Evolutionary conservation across 1,139 yeast species (phyloP), one percentile per base, ranked within the genome.

Genomic region (Hyphopichia burtonii): DNA sequence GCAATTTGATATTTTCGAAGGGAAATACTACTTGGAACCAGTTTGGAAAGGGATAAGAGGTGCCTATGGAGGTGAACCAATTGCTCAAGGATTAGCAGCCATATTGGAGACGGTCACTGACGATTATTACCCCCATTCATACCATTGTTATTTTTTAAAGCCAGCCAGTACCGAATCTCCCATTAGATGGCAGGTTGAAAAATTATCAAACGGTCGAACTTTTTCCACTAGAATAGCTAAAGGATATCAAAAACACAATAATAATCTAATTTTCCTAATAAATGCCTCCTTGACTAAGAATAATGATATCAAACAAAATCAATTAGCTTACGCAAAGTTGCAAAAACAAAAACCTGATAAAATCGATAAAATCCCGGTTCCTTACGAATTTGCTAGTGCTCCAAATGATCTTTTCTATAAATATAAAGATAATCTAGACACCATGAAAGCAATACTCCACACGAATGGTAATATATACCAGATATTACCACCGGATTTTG

Each of bases 31-130:
- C 2, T 58, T 71, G 41, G 67, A 69, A 48, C 62, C 69, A 10
- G 59, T 57, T 41, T 43, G 47, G 15, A 56, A 52, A 10, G 69
- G 58, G 1, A 62, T 59, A 4, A 53, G 74, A 44, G 76, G 75
- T 1, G 61, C 68, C 2, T 71, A 62, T 48, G 77, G 77, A 2
- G 77, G 76, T 2, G 77, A 71, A 40, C 54, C 68, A 28, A 51
- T 69, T 4, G 45, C 61, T 17, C 76, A 69, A 48, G 62, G 65
- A 1, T 41, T 65, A 11, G 46, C 60, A 35, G 77, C 74, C 0
- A 73, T 71, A 1, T 69, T 71, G 69, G 66, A 58, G 37, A 55
- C 72, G 10, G 53, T 71, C 8, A 54, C 53, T 33, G 49, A 43
- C 25, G 66, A 55, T 20, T 62, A 68, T 37, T 58, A 59, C 37